Percentiles rank a stretch among this genome's conserved stretches.
phyloP scores from a whole-genome alignment of 2,329 filamentous ascomycete species.

The Diaporthe citriasiana region DNA sequence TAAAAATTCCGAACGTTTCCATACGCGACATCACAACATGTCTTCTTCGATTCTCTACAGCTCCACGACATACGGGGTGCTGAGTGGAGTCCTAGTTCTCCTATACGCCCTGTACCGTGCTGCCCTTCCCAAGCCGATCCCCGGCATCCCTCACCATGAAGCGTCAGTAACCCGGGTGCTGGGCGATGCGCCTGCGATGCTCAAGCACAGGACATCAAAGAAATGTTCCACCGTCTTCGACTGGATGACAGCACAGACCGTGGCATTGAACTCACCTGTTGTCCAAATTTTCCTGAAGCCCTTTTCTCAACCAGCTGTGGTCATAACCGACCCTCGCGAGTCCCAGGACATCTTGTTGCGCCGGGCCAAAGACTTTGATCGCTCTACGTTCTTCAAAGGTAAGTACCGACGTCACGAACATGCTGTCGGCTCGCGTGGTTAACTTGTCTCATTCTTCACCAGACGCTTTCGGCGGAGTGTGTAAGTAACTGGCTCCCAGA shows the following conservation, averaged over 20 bases:
- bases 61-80: background rate
- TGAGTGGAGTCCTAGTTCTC: background rate
- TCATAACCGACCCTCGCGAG: constrained; percentile 41
- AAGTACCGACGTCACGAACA: background rate
- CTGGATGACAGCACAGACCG: constrained; percentile 34
- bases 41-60: background rate
- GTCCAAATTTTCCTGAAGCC: constrained; percentile 43
- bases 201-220: constrained; percentile 18
- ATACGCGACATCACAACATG: background rate
- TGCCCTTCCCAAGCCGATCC: constrained; percentile 41
- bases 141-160: constrained; percentile 43
- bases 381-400: constrained; percentile 13
- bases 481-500: background rate
- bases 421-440: no score
- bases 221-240: constrained; percentile 20
- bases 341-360: constrained; percentile 41
- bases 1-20: background rate
- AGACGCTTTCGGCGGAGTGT: constrained; percentile 31
- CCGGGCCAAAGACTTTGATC: constrained; percentile 41
- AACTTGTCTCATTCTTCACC: background rate
- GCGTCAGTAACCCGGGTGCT: constrained; percentile 34
- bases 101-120: constrained; percentile 37
- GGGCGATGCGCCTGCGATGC: constrained; percentile 39
- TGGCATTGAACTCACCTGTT: constrained; percentile 37
- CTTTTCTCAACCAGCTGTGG: constrained; percentile 32